Percentiles rank a stretch among this genome's conserved stretches.
phyloP scores from a whole-genome alignment of 345 rosid species.

The Camelina sativa region DNA sequence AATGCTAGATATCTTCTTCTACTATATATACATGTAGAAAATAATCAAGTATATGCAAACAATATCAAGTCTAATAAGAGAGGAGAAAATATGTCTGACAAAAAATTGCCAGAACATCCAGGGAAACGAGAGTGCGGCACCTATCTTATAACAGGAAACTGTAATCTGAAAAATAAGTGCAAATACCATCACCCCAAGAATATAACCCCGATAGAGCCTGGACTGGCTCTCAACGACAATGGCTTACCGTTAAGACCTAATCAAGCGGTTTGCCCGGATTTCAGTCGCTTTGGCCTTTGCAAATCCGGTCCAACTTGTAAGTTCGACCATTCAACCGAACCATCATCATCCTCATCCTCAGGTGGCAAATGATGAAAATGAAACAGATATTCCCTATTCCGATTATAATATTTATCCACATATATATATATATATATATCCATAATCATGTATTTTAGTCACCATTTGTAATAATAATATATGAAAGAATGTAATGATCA shows the following conservation, averaged over 20 bases:
- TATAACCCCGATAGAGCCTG: constrained; percentile 51
- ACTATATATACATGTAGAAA: neutral
- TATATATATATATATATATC: neutral
- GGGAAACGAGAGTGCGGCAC: constrained; percentile 82
- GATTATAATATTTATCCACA: neutral
- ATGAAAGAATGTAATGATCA: neutral
- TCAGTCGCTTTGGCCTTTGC: constrained; percentile 88
- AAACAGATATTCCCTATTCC: neutral
- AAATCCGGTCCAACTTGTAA: constrained; percentile 78
- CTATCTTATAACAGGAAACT: constrained; percentile 82
- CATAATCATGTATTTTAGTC: neutral
- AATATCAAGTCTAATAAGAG: neutral
- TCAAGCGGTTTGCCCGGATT: constrained; percentile 70
- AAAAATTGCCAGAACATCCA: constrained; percentile 89
- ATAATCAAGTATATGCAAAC: neutral
- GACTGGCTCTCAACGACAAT: constrained; percentile 70
- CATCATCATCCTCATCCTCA: neutral
- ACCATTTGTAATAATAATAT: too few relatives aligned
- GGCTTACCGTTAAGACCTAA: constrained; percentile 98
- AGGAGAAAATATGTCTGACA: constrained; percentile 25
- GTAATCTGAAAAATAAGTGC: constrained; percentile 80
- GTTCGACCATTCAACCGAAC: constrained; percentile 34
- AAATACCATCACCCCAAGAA: constrained; percentile 88
- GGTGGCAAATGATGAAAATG: neutral
- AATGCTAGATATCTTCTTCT: neutral